Conservation (phyloP, 1,284 basidiomycete genomes). For the Volvariella volvacea region DNA sequence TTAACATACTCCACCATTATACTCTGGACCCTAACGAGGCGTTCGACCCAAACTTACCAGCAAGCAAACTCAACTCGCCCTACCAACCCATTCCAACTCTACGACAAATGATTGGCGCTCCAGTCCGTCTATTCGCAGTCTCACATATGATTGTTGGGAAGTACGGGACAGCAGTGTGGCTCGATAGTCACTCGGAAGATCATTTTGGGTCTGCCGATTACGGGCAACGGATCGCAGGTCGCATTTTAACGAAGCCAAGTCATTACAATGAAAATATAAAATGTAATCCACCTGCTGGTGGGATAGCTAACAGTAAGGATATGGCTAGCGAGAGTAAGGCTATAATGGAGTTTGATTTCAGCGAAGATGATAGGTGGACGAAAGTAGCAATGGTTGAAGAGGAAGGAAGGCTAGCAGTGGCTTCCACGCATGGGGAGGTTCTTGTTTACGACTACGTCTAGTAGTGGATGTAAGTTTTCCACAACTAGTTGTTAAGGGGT, state of each 20-base stretch:
- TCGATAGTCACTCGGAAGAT: conserved; percentile 53
- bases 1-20: conserved; percentile 60
- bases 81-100: conserved; percentile 35
- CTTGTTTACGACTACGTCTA: too few species aligned
- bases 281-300: too few species aligned
- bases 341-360: too few species aligned
- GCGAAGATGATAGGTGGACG: conserved; percentile 44
- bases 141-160: conserved; percentile 47
- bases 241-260: too few species aligned
- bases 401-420: conserved; percentile 47
- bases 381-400: conserved; percentile 51
- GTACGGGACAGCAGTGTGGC: conserved; percentile 59
- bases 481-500: too few species aligned
- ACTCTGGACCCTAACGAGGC: conserved; percentile 36
- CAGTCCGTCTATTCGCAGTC: conserved; percentile 50
- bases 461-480: too few species aligned
- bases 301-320: too few species aligned
- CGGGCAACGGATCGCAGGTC: conserved; percentile 55
- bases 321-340: neutral
- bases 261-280: conserved; percentile 13
- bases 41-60: conserved; percentile 20
- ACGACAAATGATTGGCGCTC: conserved; percentile 43
- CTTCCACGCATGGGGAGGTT: too few species aligned
- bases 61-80: conserved; percentile 33
- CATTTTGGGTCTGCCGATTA: conserved; percentile 36